These are phyloP conservation scores for Triticum urartu DNA, from an alignment of 176 grass and related monocot species.

Conservation along the genomic window DNA sequence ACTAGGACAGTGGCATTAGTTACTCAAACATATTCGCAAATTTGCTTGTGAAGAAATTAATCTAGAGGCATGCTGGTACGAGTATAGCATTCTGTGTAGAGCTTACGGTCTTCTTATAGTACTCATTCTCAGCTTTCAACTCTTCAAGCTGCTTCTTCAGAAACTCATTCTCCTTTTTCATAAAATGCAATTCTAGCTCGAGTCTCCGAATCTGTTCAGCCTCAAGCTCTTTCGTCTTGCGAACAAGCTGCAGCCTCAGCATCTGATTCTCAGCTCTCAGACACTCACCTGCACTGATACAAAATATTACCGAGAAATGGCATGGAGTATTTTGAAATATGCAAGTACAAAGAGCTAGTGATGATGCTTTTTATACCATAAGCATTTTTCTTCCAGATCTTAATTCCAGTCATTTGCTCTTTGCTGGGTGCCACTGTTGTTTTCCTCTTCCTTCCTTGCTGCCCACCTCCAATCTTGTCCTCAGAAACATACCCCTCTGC, in stretches of 20 bases:
- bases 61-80: not conserved
- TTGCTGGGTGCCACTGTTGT: not conserved
- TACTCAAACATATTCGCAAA: not conserved
- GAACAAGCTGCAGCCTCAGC: not conserved
- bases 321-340: not conserved
- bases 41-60: not conserved
- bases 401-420: not conserved
- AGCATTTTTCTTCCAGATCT: not conserved
- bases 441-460: slow-evolving; percentile 2
- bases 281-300: not conserved
- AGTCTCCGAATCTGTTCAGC: not conserved
- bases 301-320: not conserved
- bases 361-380: not conserved
- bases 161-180: not conserved
- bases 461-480: not conserved
- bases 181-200: slow-evolving; percentile 19
- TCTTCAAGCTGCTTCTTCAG: not conserved
- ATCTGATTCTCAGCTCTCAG: slow-evolving; percentile 7
- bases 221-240: not conserved
- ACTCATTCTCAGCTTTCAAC: slow-evolving; percentile 31
- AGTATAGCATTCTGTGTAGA: not conserved
- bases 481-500: not conserved
- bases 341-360: not conserved
- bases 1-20: not conserved
- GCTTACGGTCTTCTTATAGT: slow-evolving; percentile 21